These are phyloP conservation scores for Echeveria elegans DNA, from an alignment of 164 flowering plant species.

Conservation along the genomic window DNA sequence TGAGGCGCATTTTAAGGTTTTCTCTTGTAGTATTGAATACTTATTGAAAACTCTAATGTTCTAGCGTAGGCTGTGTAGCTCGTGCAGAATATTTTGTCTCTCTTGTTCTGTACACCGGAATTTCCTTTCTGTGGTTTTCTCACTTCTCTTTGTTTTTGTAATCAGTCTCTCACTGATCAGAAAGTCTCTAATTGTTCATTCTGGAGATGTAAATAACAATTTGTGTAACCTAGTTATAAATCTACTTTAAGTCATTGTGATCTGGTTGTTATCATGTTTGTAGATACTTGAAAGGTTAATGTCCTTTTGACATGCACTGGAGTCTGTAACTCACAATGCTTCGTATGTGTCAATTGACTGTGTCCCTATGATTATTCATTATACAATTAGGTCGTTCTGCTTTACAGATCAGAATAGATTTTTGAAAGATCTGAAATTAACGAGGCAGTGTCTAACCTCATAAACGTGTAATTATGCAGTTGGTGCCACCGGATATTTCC, in stretches of 20 bases:
- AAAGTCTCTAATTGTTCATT: not conserved
- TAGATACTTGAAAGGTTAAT: too few relatives aligned
- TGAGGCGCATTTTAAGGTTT: not conserved
- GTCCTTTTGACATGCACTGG: too few relatives aligned
- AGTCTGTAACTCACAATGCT: too few relatives aligned
- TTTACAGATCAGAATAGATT: not conserved
- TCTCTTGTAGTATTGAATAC: not conserved
- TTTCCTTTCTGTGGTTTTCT: not conserved
- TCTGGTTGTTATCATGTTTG: slow-evolving; percentile 16
- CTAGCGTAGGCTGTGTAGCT: not conserved
- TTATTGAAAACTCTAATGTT: not conserved
- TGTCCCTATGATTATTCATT: not conserved
- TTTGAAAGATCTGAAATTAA: not conserved
- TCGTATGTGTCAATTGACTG: too few relatives aligned
- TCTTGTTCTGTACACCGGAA: not conserved
- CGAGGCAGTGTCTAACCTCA: not conserved
- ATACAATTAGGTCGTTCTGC: not conserved
- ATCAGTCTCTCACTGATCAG: not conserved
- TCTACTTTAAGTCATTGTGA: too few relatives aligned
- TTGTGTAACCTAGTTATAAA: too few relatives aligned
- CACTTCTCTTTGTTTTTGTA: not conserved
- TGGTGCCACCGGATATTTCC: slow-evolving; percentile 91
- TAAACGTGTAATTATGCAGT: slow-evolving; percentile 26
- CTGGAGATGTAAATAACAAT: too few relatives aligned
- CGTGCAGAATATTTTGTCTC: not conserved